These are phyloP conservation scores for Chenopodium quinoa DNA, from an alignment of 148 eudicot genomes.

Conservation along the genomic window DNA sequence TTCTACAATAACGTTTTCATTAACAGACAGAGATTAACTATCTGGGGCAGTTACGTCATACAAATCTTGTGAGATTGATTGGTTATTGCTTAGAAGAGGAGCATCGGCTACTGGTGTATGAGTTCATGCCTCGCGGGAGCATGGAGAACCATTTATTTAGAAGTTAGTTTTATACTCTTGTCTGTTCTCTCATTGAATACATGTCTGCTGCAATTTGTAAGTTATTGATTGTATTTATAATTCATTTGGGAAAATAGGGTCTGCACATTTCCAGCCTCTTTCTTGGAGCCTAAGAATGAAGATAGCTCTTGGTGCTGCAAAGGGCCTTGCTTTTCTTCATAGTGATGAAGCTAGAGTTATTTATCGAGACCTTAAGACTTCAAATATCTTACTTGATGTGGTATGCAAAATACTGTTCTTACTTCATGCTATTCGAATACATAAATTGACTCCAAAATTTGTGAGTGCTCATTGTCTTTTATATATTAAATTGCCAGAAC, in stretches of 20 bases:
- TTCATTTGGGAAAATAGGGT: conserved; percentile 23
- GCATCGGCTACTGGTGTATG: conserved; percentile 34
- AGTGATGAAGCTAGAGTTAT: conserved; percentile 35
- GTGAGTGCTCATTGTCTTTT: not conserved
- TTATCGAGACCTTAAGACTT: conserved; percentile 32
- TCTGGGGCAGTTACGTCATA: conserved; percentile 33
- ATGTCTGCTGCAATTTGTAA: not conserved
- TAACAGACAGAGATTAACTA: conserved; percentile 34
- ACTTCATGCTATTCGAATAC: not conserved
- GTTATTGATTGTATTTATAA: not conserved
- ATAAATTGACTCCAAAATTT: not conserved
- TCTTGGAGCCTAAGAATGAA: conserved; percentile 33
- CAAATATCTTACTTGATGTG: conserved; percentile 36
- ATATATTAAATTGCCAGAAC: conserved; percentile 31
- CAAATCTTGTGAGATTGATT: conserved; percentile 34
- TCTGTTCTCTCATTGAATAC: not conserved
- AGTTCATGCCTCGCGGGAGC: conserved; percentile 40
- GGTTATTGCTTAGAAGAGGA: conserved; percentile 39
- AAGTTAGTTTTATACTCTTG: conserved; percentile 23
- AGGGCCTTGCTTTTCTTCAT: conserved; percentile 37
- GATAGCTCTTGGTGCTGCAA: conserved; percentile 35
- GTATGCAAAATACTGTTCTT: conserved; percentile 18
- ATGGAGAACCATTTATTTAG: conserved; percentile 37
- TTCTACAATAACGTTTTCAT: not conserved
- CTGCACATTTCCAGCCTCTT: conserved; percentile 35